Conservation (phyloP, 106 monocot genomes). For the Allium sativum region DNA sequence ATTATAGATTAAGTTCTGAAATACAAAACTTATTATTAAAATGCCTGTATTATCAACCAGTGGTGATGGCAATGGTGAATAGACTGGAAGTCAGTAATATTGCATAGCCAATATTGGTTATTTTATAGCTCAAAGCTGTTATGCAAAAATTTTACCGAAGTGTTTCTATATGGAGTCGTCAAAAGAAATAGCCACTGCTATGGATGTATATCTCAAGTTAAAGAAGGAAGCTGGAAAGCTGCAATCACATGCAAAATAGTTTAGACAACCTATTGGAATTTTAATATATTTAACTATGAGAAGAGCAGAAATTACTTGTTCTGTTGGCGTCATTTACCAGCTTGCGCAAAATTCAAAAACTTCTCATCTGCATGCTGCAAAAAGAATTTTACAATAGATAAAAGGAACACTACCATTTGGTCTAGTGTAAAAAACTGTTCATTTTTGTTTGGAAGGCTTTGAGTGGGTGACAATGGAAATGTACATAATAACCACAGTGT, state of each 20-base stretch:
- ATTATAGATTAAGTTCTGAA: too few species aligned
- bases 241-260: neutral
- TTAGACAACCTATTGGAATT: constrained; percentile 5
- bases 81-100: too few species aligned
- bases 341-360: constrained; percentile 6
- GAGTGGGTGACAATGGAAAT: too few species aligned
- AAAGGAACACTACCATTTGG: neutral
- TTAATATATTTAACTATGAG: constrained; percentile 17
- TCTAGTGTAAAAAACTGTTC: constrained; percentile 1
- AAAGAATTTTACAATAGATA: constrained; percentile 9
- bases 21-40: too few species aligned
- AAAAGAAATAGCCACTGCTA: constrained; percentile 4
- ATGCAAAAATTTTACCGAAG: neutral
- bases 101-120: neutral
- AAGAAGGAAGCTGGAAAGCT: neutral
- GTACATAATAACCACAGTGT: too few species aligned
- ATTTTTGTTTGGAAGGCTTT: constrained; percentile 5
- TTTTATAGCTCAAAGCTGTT: constrained; percentile 10
- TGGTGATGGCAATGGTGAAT: too few species aligned
- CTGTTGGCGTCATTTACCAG: constrained; percentile 12
- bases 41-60: too few species aligned
- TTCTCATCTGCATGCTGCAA: constrained; percentile 7
- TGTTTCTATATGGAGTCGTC: neutral
- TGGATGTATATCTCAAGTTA: constrained; percentile 6
- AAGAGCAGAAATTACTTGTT: constrained; percentile 12